A percentile compares a stretch with the other conserved stretches of the same genome.
phyloP scores from a whole-genome alignment of 371 early-diverging fungal genomes.

The Syncephalastrum monosporum region DNA sequence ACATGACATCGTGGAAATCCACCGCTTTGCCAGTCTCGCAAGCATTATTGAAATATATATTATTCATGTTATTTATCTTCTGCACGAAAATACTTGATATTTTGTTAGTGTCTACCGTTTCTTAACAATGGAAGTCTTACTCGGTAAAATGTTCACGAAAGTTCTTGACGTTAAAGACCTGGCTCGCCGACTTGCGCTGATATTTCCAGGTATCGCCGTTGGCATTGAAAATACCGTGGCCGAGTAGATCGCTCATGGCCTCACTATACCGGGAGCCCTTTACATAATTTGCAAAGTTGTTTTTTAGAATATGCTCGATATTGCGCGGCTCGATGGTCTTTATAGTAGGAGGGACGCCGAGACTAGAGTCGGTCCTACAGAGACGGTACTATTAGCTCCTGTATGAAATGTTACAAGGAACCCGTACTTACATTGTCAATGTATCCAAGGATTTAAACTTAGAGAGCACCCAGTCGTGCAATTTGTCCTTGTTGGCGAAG shows the following conservation, averaged over 20 bases:
- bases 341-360: constrained; percentile 22
- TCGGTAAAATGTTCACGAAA: constrained; percentile 47
- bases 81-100: constrained; percentile 45
- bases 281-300: constrained; percentile 23
- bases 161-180: constrained; percentile 50
- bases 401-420: too few species aligned
- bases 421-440: constrained; percentile 18
- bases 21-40: constrained; percentile 19
- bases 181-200: constrained; percentile 38
- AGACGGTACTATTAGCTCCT: too few species aligned
- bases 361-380: constrained; percentile 6
- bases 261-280: constrained; percentile 21
- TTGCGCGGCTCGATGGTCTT: constrained; percentile 25
- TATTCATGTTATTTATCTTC: constrained; percentile 30
- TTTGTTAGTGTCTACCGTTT: neutral
- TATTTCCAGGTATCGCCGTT: constrained; percentile 22
- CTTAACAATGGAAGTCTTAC: constrained; percentile 5
- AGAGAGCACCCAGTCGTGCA: constrained; percentile 19
- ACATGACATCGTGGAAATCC: constrained; percentile 48
- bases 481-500: constrained; percentile 8
- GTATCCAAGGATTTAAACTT: constrained; percentile 11
- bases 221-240: constrained; percentile 32
- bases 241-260: constrained; percentile 15
- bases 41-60: constrained; percentile 28
- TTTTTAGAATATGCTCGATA: constrained; percentile 33